Evolutionary conservation across 2,329 filamentous ascomycete genomes (phyloP).

Genomic region (Fusarium ramigenum): DNA sequence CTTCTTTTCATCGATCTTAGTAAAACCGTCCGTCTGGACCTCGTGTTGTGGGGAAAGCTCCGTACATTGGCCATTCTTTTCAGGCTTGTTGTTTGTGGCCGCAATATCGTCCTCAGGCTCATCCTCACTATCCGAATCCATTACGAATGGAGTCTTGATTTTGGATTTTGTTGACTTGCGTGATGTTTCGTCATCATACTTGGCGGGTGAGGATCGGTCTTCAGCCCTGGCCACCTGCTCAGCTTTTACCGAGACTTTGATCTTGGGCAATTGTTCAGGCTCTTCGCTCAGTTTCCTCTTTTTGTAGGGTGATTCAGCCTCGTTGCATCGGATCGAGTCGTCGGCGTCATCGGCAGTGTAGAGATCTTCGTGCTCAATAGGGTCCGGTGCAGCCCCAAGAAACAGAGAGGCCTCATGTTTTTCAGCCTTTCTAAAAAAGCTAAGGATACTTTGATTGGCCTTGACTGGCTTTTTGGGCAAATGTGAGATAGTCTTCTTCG

Average conservation of each 20-base stretch:
- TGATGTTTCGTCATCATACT: conserved; percentile 37
- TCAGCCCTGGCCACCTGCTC: conserved; percentile 35
- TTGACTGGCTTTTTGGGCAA: conserved; percentile 50
- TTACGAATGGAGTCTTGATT: conserved; percentile 67
- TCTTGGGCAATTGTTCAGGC: background rate
- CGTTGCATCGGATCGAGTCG: conserved; percentile 45
- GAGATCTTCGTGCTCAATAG: conserved; percentile 39
- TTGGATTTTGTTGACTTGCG: conserved; percentile 36
- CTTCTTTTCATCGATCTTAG: conserved; percentile 36
- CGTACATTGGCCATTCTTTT: conserved; percentile 35
- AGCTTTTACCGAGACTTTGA: background rate
- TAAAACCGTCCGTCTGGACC: conserved; percentile 33
- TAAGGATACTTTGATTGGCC: conserved; percentile 74
- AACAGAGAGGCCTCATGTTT: conserved; percentile 69
- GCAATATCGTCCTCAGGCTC: conserved; percentile 38
- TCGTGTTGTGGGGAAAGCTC: conserved; percentile 31
- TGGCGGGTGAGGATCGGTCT: conserved; percentile 44
- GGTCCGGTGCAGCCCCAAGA: conserved; percentile 45
- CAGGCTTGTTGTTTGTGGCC: background rate
- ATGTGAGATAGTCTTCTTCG: conserved; percentile 44
- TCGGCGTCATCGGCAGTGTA: conserved; percentile 44
- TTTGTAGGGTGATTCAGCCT: conserved; percentile 47
- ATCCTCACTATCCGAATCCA: conserved; percentile 71
- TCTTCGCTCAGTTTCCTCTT: conserved; percentile 45
- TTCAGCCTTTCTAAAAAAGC: conserved; percentile 77